A percentile compares a stretch with the other conserved stretches of the same genome.
Conservation (phyloP, 2,329 filamentous ascomycete species). For the Pseudogymnoascus sp. region DNA sequence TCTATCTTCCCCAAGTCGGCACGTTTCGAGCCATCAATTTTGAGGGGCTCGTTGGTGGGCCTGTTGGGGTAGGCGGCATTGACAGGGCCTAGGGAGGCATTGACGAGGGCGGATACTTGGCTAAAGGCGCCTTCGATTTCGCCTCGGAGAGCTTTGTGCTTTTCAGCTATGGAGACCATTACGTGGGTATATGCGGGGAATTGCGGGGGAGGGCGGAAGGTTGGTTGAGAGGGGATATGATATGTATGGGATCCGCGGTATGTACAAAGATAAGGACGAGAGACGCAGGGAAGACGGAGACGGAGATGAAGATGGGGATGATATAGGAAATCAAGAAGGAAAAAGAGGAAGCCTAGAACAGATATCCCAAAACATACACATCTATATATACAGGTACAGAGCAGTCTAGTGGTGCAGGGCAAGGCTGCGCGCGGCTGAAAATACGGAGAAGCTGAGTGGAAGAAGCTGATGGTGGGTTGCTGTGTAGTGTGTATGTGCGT, state of each 20-base stretch:
- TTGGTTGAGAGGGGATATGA: not conserved
- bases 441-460: not conserved
- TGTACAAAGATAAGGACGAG: not conserved
- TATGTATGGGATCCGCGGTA: not conserved
- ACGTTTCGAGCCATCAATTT: slow-evolving; percentile 12
- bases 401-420: not conserved
- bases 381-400: not conserved
- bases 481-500: not conserved
- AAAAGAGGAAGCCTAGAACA: not conserved
- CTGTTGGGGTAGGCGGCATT: slow-evolving; percentile 31
- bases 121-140: slow-evolving; percentile 32
- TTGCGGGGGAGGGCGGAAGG: not conserved
- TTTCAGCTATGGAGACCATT: slow-evolving; percentile 1
- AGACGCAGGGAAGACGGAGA: not conserved
- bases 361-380: not conserved
- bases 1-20: slow-evolving; percentile 41
- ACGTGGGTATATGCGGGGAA: not conserved
- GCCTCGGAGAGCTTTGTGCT: slow-evolving; percentile 17
- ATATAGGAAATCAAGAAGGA: not conserved
- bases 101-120: slow-evolving; percentile 33
- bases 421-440: slow-evolving; percentile 3
- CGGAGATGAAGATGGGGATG: not conserved
- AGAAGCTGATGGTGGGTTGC: not conserved
- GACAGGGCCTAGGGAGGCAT: slow-evolving; percentile 35
- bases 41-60: slow-evolving; percentile 26